Evolutionary conservation across 192 early-diverging fungal species (phyloP).

Genomic region (Lobosporangium transversale): DNA sequence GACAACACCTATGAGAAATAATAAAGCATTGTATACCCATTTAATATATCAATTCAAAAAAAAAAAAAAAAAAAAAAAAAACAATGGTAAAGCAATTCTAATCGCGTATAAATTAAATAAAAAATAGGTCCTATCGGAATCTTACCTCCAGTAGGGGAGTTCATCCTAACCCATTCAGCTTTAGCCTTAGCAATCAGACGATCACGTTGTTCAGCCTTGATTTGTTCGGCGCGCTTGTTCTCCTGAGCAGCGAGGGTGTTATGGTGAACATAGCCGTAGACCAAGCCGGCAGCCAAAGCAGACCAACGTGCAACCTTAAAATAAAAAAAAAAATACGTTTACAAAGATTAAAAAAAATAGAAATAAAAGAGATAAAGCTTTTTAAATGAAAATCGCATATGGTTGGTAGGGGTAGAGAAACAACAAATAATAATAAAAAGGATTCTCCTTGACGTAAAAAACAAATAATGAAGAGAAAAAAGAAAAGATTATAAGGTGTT

Average conservation of each 20-base stretch:
- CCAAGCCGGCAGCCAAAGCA: constrained; percentile 63
- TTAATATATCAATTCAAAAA: too few species aligned
- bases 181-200: constrained; percentile 78
- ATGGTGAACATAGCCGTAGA: constrained; percentile 67
- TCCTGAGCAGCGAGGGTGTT: constrained; percentile 57
- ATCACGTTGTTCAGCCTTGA: constrained; percentile 65
- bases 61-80: not conserved
- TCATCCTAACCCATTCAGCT: constrained; percentile 80
- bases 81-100: not conserved
- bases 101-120: not conserved
- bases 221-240: constrained; percentile 54
- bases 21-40: too few species aligned
- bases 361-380: too few species aligned
- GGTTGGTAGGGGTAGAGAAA: too few species aligned
- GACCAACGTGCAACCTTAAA: constrained; percentile 68
- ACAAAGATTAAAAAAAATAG: not conserved
- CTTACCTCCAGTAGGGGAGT: constrained; percentile 46
- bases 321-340: not conserved
- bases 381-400: too few species aligned
- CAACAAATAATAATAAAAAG: too few species aligned
- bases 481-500: too few species aligned
- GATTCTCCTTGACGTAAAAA: too few species aligned
- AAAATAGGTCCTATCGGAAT: constrained; percentile 5
- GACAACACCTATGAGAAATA: constrained; percentile 50
- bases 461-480: too few species aligned